These are phyloP conservation scores for Ophiocordyceps robertsii DNA, from an alignment of 2,329 filamentous ascomycete genomes.

Conservation along the genomic window DNA sequence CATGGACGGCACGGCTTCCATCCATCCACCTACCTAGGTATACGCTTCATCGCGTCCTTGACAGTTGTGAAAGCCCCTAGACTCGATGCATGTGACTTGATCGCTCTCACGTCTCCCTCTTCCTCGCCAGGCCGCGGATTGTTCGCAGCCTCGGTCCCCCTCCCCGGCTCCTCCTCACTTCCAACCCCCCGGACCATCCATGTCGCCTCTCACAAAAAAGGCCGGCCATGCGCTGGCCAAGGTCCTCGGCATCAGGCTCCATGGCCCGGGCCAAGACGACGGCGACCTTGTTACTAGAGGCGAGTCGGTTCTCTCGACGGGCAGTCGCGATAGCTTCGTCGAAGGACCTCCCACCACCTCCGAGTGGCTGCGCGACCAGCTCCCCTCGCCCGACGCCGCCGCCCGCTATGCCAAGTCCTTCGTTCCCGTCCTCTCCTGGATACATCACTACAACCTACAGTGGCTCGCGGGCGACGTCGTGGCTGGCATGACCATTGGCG, in stretches of 20 bases:
- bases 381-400: conserved; percentile 44
- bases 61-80: no score
- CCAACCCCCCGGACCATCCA: conserved; percentile 7
- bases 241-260: conserved; percentile 68
- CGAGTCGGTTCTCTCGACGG: conserved; percentile 65
- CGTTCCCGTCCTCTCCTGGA: conserved; percentile 88
- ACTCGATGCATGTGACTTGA: no score
- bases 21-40: no score
- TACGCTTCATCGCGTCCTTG: no score
- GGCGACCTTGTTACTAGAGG: conserved; percentile 55
- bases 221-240: conserved; percentile 65
- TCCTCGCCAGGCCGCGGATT: not conserved
- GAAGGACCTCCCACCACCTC: conserved; percentile 64
- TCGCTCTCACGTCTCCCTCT: no score
- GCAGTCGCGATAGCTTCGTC: conserved; percentile 64
- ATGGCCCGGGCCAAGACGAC: conserved; percentile 32
- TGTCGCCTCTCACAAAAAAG: conserved; percentile 34
- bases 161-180: not conserved
- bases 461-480: conserved; percentile 86
- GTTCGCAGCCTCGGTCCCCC: not conserved
- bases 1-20: no score
- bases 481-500: conserved; percentile 51
- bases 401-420: conserved; percentile 52
- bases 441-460: conserved; percentile 71
- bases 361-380: conserved; percentile 56